Evolutionary conservation across 495 filamentous ascomycete genomes (phyloP), one percentile per base, ranked within the genome.

Genomic region (Mycothermus thermophilus): DNA sequence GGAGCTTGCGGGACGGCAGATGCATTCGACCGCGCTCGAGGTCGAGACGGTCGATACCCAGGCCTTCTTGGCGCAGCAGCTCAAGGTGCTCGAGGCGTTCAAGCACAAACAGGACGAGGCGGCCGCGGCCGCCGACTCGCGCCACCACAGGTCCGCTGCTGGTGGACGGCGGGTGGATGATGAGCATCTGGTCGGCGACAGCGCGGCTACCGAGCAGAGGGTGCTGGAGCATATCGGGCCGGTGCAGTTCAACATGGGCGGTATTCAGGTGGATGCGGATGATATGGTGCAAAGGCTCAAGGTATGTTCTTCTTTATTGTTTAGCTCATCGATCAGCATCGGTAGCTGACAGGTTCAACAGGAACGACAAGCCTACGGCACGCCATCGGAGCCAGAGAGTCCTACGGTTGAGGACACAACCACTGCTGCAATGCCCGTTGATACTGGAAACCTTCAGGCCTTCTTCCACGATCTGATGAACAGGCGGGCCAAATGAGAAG

Each of bases 231-330:
- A 94, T 43, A 93, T 94, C 40, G 88, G 88, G 0, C 87, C 87
- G 3, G 85, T 94, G 39, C 86, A 95, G 46, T 93, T 94, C 57
- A 96, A 96, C 50, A 84, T 94, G 70, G 88, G 87, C 14, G 88
- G 88, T 37, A 94, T 96, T 36, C 87, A 95, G 50, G 84, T 95
- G 7, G 85, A 96, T 59, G 86, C 86, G 7, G 88, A 96, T 48
- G 90, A 93, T 42, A 90, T 93, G 80, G 57, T 94, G 32, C 80
- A 86, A 52, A 74, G 81, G 51, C 65, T 94, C 29, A 84, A 83
- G 72, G 85, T 90, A 60, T 45, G 62, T 15, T 12, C 2, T 15
- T 8, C 15, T 23, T 21, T 28, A 6, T 12, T 8, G 18, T 3
- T 1, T 11, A 13, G 15, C 1, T 26, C 18, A 19, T 11, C 3